Evolutionary conservation across 2,329 filamentous ascomycete species (phyloP), one percentile per base, ranked within the genome.

Genomic region (Penicillium sp.): DNA sequence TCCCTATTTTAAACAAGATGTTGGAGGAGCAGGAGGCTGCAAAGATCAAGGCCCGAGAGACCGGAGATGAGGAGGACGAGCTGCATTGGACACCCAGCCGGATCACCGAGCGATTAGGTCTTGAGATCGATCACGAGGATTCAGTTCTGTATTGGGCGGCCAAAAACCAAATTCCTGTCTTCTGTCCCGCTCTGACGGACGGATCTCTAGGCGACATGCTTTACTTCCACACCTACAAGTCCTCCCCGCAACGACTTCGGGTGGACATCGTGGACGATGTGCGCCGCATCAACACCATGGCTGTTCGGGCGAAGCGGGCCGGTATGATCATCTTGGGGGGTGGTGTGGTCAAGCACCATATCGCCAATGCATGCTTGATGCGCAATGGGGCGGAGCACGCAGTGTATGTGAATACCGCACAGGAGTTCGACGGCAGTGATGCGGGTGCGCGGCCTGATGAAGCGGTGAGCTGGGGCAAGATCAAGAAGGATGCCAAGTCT

Each of bases 401-500:
- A 2, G 94, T 99, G 1, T 99, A 96, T 71, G 91, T 99, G 74
- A 99, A 99, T 74, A 99, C 94, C 1, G 94, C 86, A 0, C 91
- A 97, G 72, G 94, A 99, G 71, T 99, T 97, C 70, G 94, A 99
- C 71, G 94, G 94, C 2, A 97, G 91, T 66, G 94, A 99, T 76
- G 93, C 94, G 0, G 94, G 94, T 1, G 94, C 94, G 3, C 81
- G 94, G 51, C 94, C 94, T 4, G 94, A 99, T 67, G 94, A 99
- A 76, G 94, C 94, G 5, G 90, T 99, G 14, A 97, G 92, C 59
- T 99, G 94, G 94, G 94, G 94, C 3, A 99, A 99, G 80, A 97
- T 99, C 74, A 97, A 95, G 74, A 80, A 86, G 39, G 89, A 87
- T 48, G 94, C 88, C 1, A 88, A 94, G 59, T 89, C 86, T 65